Base-by-base conservation (phyloP, 148 eudicot species). In the Polygonum maritimum region DNA sequence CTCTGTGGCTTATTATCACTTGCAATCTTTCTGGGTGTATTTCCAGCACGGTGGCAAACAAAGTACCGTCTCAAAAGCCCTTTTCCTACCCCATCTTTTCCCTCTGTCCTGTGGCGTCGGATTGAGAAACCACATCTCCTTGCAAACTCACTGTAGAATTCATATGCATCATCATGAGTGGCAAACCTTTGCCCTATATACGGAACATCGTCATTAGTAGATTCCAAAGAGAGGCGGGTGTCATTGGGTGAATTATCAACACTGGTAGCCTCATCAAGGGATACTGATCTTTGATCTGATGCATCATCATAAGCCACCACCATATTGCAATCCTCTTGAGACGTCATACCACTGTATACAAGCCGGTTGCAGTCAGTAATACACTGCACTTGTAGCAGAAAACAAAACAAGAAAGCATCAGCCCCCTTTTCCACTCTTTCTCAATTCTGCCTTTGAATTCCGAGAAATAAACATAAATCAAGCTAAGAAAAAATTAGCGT, bases 11-110 rank as follows among this genome's bases (percentile, higher is more conserved):
- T 94, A 58, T 81, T 87, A 38, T 86, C 96, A 48, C 73, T 88
- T 19, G 88, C 81, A 16, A 86, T 77, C 76, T 94, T 94, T n/a
- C 78, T 82, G 3, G 98, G 97, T 15, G 97, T 92, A 78, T 92
- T 92, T 10, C 98, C 98, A 26, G 98, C 98, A 77, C 97, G 95
- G 76, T 94, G 98, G 79, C 98, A 94, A 51, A 94, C 98, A 80
- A 94, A 94, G 77, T 94, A 94, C 18, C 97, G 90, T 69, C 98
- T 90, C 6, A 89, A 92, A 39, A 94, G 93, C 74, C 98, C 98
- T 84, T 92, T 94, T 9, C 98, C 98, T 77, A 94, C 87, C 15
- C 98, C 98, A 76, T 90, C 97, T 80, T 92, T 94, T 48, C 98
- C 98, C 82, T 94, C 98, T 26, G 98, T 94, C 16, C 98, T 84